phyloP scores from a whole-genome alignment of 2,329 filamentous ascomycete species.

The Leptoxyphium fumago region DNA sequence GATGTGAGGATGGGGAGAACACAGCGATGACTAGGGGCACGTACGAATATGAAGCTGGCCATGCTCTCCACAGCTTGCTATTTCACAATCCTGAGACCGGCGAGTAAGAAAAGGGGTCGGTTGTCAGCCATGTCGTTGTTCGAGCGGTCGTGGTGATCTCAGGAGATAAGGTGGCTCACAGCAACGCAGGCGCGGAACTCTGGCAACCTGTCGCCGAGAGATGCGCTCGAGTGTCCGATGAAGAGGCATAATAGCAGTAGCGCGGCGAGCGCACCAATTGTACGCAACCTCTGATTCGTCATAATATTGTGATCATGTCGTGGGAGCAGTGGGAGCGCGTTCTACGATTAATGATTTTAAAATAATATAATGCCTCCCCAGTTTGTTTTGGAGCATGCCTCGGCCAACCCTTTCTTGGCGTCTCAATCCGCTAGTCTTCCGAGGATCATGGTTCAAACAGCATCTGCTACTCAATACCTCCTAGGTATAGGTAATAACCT shows the following conservation, averaged over 20 bases:
- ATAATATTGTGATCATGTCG: background rate
- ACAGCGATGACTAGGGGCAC: constrained; percentile 15
- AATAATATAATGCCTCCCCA: no score
- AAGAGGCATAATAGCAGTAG: background rate
- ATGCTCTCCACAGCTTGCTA: constrained; percentile 61
- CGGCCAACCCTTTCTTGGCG: no score
- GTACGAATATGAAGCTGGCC: constrained; percentile 53
- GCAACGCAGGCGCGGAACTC: constrained; percentile 79
- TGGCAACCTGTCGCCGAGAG: constrained; percentile 67
- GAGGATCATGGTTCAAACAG: no score
- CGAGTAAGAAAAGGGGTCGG: constrained; percentile 2
- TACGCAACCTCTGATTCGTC: background rate
- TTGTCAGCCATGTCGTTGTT: constrained; percentile 6
- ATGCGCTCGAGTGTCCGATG: constrained; percentile 40
- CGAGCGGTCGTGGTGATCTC: background rate
- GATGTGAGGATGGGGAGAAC: no score
- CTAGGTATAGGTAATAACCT: no score
- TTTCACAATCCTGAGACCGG: constrained; percentile 52
- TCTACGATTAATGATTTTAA: no score
- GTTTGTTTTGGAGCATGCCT: no score
- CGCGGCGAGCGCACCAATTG: background rate
- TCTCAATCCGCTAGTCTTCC: no score
- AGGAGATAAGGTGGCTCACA: constrained; percentile 35
- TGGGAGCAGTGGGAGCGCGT: no score
- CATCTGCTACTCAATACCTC: no score